Percentiles rank a stretch among this genome's conserved stretches.
These are phyloP conservation scores for Thermothelomyces thermophilus DNA, from an alignment of 2,329 filamentous ascomycete species.

Conservation along the genomic window DNA sequence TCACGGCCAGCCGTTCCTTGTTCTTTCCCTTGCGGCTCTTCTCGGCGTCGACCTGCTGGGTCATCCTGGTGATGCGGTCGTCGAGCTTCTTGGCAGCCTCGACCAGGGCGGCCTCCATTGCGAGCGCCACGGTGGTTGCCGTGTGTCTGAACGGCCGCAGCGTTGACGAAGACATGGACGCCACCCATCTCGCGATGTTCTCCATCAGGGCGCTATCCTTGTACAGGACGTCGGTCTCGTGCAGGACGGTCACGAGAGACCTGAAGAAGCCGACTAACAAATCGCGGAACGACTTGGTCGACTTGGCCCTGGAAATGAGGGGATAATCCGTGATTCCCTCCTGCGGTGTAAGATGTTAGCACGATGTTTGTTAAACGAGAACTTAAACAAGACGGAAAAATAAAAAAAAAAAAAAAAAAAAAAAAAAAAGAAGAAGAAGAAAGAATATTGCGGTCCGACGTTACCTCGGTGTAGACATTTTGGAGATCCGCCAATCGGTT, in stretches of 20 bases:
- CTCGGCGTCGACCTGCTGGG: conserved; percentile 73
- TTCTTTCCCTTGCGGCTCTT: conserved; percentile 61
- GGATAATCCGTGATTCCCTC: conserved; percentile 86
- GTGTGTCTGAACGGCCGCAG: conserved; percentile 92
- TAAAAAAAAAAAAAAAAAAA: background rate
- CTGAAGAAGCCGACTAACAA: conserved; percentile 73
- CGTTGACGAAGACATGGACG: conserved; percentile 80
- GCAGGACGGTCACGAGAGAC: conserved; percentile 67
- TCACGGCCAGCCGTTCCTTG: conserved; percentile 67
- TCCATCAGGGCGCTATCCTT: conserved; percentile 71
- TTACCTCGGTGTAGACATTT: conserved; percentile 73
- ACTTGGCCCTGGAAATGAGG: conserved; percentile 74
- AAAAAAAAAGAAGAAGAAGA: background rate
- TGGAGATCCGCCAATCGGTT: conserved; percentile 78
- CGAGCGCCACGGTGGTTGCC: conserved; percentile 74
- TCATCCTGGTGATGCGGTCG: conserved; percentile 62
- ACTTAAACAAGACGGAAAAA: background rate
- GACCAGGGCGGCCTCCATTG: conserved; percentile 70
- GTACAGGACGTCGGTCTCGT: conserved; percentile 77
- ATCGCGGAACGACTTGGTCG: conserved; percentile 69
- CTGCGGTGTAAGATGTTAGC: conserved; percentile 30
- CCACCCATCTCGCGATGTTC: conserved; percentile 84
- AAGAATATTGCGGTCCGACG: conserved; percentile 26
- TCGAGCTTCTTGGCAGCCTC: conserved; percentile 39
- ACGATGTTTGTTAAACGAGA: background rate